Percentiles rank a stretch among this genome's conserved stretches.
Evolutionary conservation across 768 basidiomycete species (phyloP).

Genomic region (Myochromella boudieri): DNA sequence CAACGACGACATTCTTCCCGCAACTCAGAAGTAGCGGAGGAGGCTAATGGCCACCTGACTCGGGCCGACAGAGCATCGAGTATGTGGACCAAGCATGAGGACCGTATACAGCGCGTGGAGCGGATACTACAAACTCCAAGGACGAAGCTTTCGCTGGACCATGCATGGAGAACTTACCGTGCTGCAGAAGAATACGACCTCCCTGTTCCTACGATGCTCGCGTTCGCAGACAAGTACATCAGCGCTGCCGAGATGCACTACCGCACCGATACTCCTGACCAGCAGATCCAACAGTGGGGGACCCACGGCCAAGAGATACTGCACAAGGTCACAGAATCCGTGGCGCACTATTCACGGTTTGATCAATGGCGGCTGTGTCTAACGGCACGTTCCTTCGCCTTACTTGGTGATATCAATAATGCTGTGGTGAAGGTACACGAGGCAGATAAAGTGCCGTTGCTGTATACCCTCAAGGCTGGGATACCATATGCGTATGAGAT

Average conservation of each 20-base stretch:
- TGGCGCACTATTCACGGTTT: conserved; percentile 2
- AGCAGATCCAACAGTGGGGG: conserved; percentile 1
- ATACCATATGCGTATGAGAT: conserved; percentile 33
- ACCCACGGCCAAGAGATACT: conserved; percentile 1
- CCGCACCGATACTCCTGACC: not conserved
- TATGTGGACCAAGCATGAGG: too few relatives aligned
- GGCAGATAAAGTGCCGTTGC: conserved; percentile 20
- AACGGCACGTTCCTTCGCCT: conserved; percentile 8
- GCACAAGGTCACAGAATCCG: not conserved
- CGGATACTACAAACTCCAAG: not conserved
- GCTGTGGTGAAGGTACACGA: conserved; percentile 22
- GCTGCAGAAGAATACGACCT: conserved; percentile 15
- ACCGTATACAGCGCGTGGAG: conserved; percentile 7
- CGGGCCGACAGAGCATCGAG: too few relatives aligned
- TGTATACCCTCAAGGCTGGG: conserved; percentile 19
- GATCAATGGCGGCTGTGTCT: conserved; percentile 16
- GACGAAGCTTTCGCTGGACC: conserved; percentile 31
- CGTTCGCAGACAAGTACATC: conserved; percentile 23
- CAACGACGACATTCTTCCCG: conserved; percentile 24
- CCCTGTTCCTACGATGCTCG: conserved; percentile 9
- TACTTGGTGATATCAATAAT: conserved; percentile 8
- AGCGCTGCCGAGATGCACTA: conserved; percentile 22
- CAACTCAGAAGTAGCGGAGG: not conserved
- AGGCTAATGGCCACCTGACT: too few relatives aligned
- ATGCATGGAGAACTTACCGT: conserved; percentile 40